Conservation (phyloP, 192 early-diverging fungal species). For the Coemansia sp. region DNA sequence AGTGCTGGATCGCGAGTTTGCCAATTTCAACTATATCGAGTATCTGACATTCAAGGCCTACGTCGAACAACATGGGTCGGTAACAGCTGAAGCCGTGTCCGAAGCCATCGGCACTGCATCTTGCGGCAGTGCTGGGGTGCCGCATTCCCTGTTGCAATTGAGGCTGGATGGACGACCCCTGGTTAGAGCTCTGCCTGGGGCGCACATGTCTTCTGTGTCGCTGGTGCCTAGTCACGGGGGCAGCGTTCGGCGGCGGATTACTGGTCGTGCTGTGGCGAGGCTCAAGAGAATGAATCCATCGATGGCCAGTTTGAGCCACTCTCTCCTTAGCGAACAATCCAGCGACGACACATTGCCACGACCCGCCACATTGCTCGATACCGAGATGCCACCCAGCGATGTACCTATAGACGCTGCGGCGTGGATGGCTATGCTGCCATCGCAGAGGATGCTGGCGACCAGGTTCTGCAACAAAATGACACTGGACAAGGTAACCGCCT, state of each 20-base stretch:
- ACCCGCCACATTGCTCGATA: background rate
- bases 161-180: conserved; percentile 16
- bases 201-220: background rate
- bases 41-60: conserved; percentile 60
- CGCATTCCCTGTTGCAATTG: conserved; percentile 17
- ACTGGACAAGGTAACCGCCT: conserved; percentile 8
- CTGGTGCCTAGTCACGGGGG: background rate
- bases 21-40: conserved; percentile 71
- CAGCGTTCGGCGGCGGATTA: conserved; percentile 8
- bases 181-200: background rate
- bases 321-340: background rate
- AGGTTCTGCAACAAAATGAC: conserved; percentile 22
- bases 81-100: conserved; percentile 1
- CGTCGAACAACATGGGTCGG: conserved; percentile 8
- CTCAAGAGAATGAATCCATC: background rate
- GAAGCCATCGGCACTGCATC: background rate
- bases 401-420: conserved; percentile 22
- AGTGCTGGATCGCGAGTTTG: conserved; percentile 68
- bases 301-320: background rate
- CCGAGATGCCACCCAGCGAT: conserved; percentile 1
- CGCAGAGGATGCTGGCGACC: conserved; percentile 14
- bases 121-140: background rate
- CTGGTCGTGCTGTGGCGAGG: conserved; percentile 1
- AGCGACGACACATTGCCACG: background rate
- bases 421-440: conserved; percentile 15